Conservation (phyloP, 768 basidiomycete species). For the Lactifluus hygrophoroides region DNA sequence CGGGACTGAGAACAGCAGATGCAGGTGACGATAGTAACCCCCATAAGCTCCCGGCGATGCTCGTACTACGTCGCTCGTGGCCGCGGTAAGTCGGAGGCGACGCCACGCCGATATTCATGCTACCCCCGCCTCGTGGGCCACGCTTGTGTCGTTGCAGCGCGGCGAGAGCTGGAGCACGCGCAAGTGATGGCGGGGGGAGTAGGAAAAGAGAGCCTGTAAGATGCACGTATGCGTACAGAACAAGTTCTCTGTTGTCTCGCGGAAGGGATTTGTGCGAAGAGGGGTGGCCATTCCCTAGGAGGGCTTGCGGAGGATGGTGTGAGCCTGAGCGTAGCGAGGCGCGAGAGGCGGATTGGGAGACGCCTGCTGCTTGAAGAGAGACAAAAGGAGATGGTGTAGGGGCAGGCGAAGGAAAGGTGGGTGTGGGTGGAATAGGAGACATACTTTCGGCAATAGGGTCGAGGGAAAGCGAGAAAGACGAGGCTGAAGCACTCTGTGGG, state of each 20-base stretch:
- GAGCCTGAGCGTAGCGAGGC: slow-evolving; percentile 21
- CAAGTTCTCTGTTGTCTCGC: slow-evolving; percentile 39
- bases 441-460: slow-evolving; percentile 29
- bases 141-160: slow-evolving; percentile 45
- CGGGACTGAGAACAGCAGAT: slow-evolving; percentile 13
- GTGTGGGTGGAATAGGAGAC: slow-evolving; percentile 27
- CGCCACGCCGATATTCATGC: slow-evolving; percentile 66
- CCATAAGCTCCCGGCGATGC: slow-evolving; percentile 42
- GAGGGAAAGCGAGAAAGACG: slow-evolving; percentile 28
- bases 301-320: slow-evolving; percentile 24
- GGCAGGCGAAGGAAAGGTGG: slow-evolving; percentile 22
- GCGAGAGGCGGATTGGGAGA: slow-evolving; percentile 18
- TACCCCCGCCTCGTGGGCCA: slow-evolving; percentile 57
- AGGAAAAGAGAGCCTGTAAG: slow-evolving; percentile 60
- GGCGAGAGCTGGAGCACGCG: slow-evolving; percentile 36
- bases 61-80: slow-evolving; percentile 41
- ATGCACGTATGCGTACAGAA: slow-evolving; percentile 82
- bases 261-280: slow-evolving; percentile 8
- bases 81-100: slow-evolving; percentile 24
- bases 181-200: slow-evolving; percentile 38
- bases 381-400: slow-evolving; percentile 25
- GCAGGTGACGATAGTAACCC: slow-evolving; percentile 28
- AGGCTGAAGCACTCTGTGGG: slow-evolving; percentile 26
- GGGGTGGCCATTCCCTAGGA: slow-evolving; percentile 21
- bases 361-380: background rate